phyloP scores from a whole-genome alignment of 768 basidiomycete species.

The Rhizopogon vulgaris region DNA sequence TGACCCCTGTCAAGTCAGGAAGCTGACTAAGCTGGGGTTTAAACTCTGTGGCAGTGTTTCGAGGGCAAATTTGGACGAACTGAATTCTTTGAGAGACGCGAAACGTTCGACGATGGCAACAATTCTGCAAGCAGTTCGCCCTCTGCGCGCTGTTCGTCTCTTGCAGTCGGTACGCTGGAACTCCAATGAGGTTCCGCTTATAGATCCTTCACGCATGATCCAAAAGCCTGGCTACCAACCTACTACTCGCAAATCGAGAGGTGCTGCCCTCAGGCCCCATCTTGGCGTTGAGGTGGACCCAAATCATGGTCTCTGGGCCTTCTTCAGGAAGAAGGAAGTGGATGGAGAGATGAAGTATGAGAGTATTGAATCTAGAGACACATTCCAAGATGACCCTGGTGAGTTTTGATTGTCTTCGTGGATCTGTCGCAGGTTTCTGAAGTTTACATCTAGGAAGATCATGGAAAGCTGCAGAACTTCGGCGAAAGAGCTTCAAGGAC shows the following conservation, averaged over 20 bases:
- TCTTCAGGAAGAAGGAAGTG: constrained; percentile 58
- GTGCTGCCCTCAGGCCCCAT: constrained; percentile 35
- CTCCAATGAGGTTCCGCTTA: constrained; percentile 12
- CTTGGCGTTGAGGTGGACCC: constrained; percentile 40
- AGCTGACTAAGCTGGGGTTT: constrained; percentile 5
- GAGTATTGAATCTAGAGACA: constrained; percentile 30
- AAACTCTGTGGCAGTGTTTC: constrained; percentile 16
- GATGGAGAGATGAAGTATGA: constrained; percentile 52
- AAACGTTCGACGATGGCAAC: constrained; percentile 15
- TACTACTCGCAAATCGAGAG: constrained; percentile 5
- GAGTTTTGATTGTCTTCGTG: constrained; percentile 7
- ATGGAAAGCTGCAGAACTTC: constrained; percentile 82
- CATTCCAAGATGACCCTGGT: constrained; percentile 30
- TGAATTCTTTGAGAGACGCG: neutral
- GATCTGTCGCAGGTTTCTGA: neutral
- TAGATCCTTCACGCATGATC: constrained; percentile 3
- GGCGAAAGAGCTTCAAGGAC: constrained; percentile 88
- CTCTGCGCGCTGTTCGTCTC: constrained; percentile 11
- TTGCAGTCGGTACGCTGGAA: constrained; percentile 14
- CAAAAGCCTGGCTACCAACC: neutral
- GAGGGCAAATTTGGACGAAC: neutral
- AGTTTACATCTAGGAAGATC: constrained; percentile 59
- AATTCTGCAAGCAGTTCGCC: constrained; percentile 14
- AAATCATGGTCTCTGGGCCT: constrained; percentile 72
- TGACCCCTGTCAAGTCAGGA: neutral